Base-by-base conservation (phyloP, 345 rosid species). In the Boechera divaricarpa region DNA sequence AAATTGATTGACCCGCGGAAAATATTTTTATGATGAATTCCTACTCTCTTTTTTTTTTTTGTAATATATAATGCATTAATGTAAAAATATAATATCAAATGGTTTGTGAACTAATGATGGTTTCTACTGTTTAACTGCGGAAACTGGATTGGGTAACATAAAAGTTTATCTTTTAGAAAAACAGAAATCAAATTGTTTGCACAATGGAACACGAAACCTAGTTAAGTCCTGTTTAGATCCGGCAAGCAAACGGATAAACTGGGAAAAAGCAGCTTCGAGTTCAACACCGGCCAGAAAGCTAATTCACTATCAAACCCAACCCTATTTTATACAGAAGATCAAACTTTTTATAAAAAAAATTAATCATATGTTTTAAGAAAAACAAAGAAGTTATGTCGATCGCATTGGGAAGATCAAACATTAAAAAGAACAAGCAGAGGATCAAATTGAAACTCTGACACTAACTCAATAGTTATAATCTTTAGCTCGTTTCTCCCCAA, bases 251-350 rank as follows among this genome's bases (percentile, higher is more conserved):
- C 75, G 83, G 81, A 85, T 72, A 79, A 74, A 82, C 69, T 64
- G 77, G 86, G 73, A 78, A 79, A 84, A 87, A 81, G 80, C 45
- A 61, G 71, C 81, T 76, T 85, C 87, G 84, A 85, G 83, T 62
- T 78, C 80, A 82, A 74, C 85, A 80, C 82, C 87, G 72, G 53
- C 81, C 67, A 72, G 73, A 83, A 85, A 76, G 83, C 74, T 70
- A 56, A 45, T 74, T 74, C 74, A 68, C 77, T 62, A 74, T 74
- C 69, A 53, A 69, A 63, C 67, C 71, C 77, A 64, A 48, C 59
- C 68, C 69, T 67, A 21, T 69, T 59, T 18, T 33, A 35, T 44
- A 69, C 57, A 48, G 24, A 57, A 45, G 11, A 36, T 12, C 11
- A 45, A 65, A 45, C 51, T 57, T 74, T 12, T 7, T 0, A 24